phyloP scores from a whole-genome alignment of 2,329 filamentous ascomycete species.

The Scedosporium boydii region DNA sequence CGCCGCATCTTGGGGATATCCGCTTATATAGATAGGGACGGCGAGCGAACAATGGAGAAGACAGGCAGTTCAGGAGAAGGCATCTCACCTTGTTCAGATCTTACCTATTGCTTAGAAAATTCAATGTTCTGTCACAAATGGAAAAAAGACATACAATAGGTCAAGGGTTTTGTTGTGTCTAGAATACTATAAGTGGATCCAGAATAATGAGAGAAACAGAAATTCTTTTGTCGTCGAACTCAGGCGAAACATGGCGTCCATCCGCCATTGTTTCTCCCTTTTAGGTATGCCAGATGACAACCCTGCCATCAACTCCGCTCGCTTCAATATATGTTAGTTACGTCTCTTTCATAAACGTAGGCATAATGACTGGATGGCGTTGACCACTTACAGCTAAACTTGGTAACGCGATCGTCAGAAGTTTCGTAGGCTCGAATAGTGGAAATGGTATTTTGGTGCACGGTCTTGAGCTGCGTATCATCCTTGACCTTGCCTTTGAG shows the following conservation, averaged over 20 bases:
- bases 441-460: constrained; percentile 93
- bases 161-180: not conserved
- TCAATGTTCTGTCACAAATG: not conserved
- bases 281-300: constrained; percentile 69
- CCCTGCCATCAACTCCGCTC: constrained; percentile 72
- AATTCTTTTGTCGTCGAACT: constrained; percentile 1
- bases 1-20: not conserved
- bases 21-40: not conserved
- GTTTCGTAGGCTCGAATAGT: constrained; percentile 70
- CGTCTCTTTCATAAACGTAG: not conserved
- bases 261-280: constrained; percentile 10
- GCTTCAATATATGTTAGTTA: constrained; percentile 35
- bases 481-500: constrained; percentile 87
- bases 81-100: too few relatives aligned
- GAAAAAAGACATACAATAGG: not conserved
- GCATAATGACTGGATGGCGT: not conserved
- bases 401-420: constrained; percentile 53
- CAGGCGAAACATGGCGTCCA: not conserved
- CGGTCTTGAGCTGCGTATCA: constrained; percentile 88
- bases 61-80: not conserved
- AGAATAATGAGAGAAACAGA: constrained; percentile 9
- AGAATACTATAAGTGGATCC: constrained; percentile 5
- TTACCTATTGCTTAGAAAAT: not conserved
- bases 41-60: not conserved
- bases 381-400: constrained; percentile 70